These are phyloP conservation scores for Canariomyces notabilis DNA, from an alignment of 2,329 filamentous ascomycete species.

Conservation along the genomic window DNA sequence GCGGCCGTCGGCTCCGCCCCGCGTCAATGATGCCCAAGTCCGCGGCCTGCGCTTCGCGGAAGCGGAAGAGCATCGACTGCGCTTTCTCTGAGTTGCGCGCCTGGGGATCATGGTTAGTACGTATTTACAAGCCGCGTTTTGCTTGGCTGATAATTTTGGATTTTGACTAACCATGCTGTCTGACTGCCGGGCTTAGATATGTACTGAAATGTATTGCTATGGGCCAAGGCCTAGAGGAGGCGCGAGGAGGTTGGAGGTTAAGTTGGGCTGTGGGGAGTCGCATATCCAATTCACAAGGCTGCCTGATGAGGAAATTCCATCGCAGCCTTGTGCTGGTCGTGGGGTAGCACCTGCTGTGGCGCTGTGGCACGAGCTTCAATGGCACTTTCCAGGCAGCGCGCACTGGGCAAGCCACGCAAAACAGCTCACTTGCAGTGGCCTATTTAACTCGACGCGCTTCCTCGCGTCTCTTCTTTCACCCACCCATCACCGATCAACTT, in stretches of 20 bases:
- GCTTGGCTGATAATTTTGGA: not conserved
- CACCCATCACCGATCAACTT: not conserved
- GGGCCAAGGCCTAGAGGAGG: not conserved
- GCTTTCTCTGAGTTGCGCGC: constrained; percentile 97
- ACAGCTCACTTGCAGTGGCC: no score
- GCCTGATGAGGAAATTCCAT: constrained; percentile 17
- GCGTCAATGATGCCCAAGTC: constrained; percentile 95
- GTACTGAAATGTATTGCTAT: not conserved
- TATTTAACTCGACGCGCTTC: not conserved
- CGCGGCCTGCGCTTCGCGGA: constrained; percentile 93
- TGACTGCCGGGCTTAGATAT: not conserved
- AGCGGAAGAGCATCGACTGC: constrained; percentile 99
- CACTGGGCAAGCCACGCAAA: no score
- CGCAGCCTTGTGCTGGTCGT: constrained; percentile 12
- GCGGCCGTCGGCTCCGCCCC: constrained; percentile 81
- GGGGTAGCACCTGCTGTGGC: constrained; percentile 5
- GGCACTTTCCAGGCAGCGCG: not conserved
- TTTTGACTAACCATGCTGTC: constrained; percentile 17
- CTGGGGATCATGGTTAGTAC: constrained; percentile 38
- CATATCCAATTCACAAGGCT: not conserved
- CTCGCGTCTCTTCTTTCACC: not conserved
- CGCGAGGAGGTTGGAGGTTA: constrained; percentile 1
- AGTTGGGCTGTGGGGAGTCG: no score
- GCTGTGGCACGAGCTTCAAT: constrained; percentile 16
- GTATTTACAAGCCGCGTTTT: constrained; percentile 1